phyloP scores from a whole-genome alignment of 345 rosid species.

The Adansonia digitata region DNA sequence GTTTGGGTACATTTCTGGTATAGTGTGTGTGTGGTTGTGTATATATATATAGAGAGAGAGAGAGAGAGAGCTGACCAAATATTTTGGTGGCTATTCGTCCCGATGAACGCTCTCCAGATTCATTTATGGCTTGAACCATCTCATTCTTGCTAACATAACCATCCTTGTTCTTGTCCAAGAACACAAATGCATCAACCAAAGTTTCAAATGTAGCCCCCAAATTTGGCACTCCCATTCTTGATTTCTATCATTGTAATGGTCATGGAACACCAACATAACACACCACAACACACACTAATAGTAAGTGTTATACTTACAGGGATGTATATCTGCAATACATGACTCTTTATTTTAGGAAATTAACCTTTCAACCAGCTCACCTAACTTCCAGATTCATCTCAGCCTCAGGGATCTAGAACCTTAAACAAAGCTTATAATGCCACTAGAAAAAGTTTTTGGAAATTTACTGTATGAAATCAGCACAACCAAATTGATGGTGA shows the following conservation, averaged over 20 bases:
- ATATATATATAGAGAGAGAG: conserved; percentile 3
- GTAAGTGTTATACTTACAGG: not conserved
- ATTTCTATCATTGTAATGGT: conserved; percentile 58
- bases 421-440: no score
- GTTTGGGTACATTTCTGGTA: not conserved
- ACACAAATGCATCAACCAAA: conserved; percentile 76
- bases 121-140: conserved; percentile 81
- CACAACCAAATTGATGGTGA: not conserved
- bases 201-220: conserved; percentile 84
- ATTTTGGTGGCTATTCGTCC: conserved; percentile 86
- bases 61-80: conserved; percentile 58
- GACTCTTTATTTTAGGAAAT: not conserved
- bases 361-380: not conserved
- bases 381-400: not conserved
- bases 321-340: not conserved
- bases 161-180: conserved; percentile 85
- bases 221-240: conserved; percentile 61
- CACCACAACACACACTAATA: no score
- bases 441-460: not conserved
- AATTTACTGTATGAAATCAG: not conserved
- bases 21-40: not conserved
- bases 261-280: conserved; percentile 40
- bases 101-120: conserved; percentile 85
- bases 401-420: no score
- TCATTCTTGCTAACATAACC: conserved; percentile 83